Evolutionary conservation across 2,329 filamentous ascomycete species (phyloP).

Genomic region (Fusarium sp.): DNA sequence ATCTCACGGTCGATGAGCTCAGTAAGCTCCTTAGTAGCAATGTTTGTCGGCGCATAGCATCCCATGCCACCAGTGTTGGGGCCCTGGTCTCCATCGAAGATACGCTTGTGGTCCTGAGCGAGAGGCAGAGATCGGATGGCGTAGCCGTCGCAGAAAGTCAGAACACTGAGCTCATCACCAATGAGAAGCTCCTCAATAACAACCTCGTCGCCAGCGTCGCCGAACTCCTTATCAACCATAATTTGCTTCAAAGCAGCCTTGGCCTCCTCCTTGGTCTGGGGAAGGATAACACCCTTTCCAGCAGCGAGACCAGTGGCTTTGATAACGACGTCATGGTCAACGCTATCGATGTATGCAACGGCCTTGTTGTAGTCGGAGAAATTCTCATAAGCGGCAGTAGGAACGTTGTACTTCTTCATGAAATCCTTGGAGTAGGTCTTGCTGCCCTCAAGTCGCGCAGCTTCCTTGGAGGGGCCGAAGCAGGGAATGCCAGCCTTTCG

Average conservation of each 20-base stretch:
- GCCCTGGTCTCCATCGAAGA: conserved; percentile 88
- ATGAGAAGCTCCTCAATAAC: conserved; percentile 95
- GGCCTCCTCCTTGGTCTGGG: conserved; percentile 83
- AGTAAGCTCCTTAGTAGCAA: conserved; percentile 79
- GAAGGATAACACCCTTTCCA: conserved; percentile 95
- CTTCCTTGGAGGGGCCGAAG: conserved; percentile 87
- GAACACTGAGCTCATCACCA: conserved; percentile 90
- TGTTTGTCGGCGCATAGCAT: conserved; percentile 90
- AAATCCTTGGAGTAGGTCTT: conserved; percentile 99
- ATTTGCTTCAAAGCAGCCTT: conserved; percentile 84
- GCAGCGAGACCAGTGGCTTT: conserved; percentile 93
- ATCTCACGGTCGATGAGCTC: conserved; percentile 82
- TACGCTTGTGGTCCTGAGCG: conserved; percentile 96
- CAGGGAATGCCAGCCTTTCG: conserved; percentile 76
- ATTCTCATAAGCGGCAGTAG: conserved; percentile 90
- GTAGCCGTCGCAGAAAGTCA: conserved; percentile 91
- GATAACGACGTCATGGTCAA: conserved; percentile 84
- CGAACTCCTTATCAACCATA: conserved; percentile 90
- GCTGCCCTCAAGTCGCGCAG: conserved; percentile 92
- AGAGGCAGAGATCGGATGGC: conserved; percentile 85
- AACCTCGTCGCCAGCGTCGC: conserved; percentile 85
- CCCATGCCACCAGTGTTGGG: conserved; percentile 99
- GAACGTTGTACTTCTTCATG: conserved; percentile 90
- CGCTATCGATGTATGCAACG: conserved; percentile 75
- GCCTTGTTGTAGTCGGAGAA: conserved; percentile 82